phyloP scores from a whole-genome alignment of 495 filamentous ascomycete species.

The Neurospora sp. region DNA sequence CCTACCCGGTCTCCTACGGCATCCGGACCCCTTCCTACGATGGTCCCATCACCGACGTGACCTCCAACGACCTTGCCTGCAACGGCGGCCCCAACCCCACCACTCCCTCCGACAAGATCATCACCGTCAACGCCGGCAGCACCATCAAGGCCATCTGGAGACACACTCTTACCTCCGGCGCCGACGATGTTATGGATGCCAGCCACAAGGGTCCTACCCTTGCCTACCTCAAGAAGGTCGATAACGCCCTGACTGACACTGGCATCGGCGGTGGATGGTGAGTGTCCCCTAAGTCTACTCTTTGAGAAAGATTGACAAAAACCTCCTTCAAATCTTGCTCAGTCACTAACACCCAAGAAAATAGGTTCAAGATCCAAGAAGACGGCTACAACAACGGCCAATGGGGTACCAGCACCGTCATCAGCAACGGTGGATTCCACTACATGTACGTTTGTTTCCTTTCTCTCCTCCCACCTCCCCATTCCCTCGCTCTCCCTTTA shows the following conservation, averaged over 20 bases:
- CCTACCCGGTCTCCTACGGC: constrained; percentile 23
- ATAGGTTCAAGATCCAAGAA: constrained; percentile 23
- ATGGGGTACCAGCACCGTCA: constrained; percentile 36
- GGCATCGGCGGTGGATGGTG: constrained; percentile 37
- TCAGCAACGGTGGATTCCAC: constrained; percentile 33
- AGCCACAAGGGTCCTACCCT: constrained; percentile 40
- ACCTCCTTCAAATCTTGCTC: background rate
- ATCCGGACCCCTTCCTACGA: constrained; percentile 33
- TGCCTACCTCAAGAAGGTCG: constrained; percentile 43
- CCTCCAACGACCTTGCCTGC: constrained; percentile 39
- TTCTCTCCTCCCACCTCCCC: background rate
- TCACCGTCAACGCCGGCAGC: constrained; percentile 39
- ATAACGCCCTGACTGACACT: constrained; percentile 31
- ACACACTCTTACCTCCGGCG: constrained; percentile 36
- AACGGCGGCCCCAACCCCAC: constrained; percentile 48
- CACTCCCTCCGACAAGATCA: constrained; percentile 30
- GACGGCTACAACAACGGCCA: constrained; percentile 21
- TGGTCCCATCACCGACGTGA: constrained; percentile 44
- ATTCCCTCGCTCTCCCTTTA: too few relatives aligned
- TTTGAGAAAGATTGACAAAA: background rate
- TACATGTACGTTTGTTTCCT: constrained; percentile 18
- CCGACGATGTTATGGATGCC: constrained; percentile 39
- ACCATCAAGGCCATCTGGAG: constrained; percentile 41
- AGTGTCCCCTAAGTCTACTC: background rate
- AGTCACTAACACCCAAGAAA: constrained; percentile 8